Evolutionary conservation across 2,329 filamentous ascomycete genomes (phyloP).

Genomic region (Geosmithia morbida): DNA sequence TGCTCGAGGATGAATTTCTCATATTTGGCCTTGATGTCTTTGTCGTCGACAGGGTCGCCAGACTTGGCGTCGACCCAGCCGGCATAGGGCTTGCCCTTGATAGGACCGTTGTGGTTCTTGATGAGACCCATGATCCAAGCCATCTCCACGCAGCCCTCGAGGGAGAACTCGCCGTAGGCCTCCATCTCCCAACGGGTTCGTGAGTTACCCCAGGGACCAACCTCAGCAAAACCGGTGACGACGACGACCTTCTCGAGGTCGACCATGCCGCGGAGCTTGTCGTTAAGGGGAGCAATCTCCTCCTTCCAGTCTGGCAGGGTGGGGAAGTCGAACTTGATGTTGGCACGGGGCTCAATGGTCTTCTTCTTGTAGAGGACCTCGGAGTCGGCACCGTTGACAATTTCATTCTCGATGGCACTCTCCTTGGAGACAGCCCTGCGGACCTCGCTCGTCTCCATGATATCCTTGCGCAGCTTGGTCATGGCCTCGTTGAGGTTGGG

Average conservation of each 20-base stretch:
- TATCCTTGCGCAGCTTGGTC: constrained; percentile 84
- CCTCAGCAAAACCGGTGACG: constrained; percentile 89
- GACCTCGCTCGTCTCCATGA: constrained; percentile 89
- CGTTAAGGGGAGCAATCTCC: constrained; percentile 80
- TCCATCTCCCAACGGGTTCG: constrained; percentile 99
- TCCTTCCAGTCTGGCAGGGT: constrained; percentile 79
- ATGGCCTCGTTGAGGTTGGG: constrained; percentile 90
- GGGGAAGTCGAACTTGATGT: constrained; percentile 97
- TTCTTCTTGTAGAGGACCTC: constrained; percentile 93
- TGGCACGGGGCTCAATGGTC: constrained; percentile 82
- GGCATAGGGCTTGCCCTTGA: constrained; percentile 94
- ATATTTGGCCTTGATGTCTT: constrained; percentile 94
- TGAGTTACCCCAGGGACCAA: constrained; percentile 97
- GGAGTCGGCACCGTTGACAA: constrained; percentile 86
- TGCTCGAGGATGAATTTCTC: constrained; percentile 95
- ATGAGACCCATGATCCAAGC: constrained; percentile 99
- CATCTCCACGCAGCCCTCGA: constrained; percentile 98
- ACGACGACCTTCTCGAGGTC: constrained; percentile 95
- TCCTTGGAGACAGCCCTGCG: constrained; percentile 91
- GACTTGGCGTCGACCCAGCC: constrained; percentile 95
- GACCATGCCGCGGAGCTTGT: constrained; percentile 89
- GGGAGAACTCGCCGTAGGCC: constrained; percentile 86
- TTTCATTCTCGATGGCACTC: constrained; percentile 90
- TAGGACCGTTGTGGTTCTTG: constrained; percentile 91
- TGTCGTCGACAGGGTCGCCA: constrained; percentile 91